Base-by-base conservation (phyloP, 2,329 filamentous ascomycete genomes). In the Gnomoniopsis sp. region DNA sequence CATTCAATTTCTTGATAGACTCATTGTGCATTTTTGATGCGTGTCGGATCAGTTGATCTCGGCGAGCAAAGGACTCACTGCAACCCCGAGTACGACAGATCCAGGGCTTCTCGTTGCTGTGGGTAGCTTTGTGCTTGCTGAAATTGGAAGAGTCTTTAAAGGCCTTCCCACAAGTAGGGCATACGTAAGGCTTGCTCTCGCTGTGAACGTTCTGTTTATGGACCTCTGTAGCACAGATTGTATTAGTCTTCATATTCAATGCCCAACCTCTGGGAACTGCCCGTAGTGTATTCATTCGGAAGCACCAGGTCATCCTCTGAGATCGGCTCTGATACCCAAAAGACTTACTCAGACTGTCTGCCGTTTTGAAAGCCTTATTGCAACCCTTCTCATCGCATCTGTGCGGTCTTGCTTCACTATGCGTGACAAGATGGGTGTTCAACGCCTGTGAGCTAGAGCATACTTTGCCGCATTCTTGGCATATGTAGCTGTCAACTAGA, bases 361-460 rank as follows among this genome's bases (percentile, higher is more conserved):
- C 14, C 3, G 44, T 41, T n/a, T 55, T 55, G 46, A 55, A 89
- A 0, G 76, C 74, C 67, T 85, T 85, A 22, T 69, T 72, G 63
- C 85, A 88, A 38, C 76, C 77, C 3, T 69, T 66, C 26, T 68
- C 69, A 11, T 72, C 68, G 67, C 87, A 90, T 44, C 77, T 72
- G 71, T 84, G 87, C 26, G 87, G 86, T 62, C 83, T 87, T 61
- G 84, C 81, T 43, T 85, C 84, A 0, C 85, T 87, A 66, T 90
- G 88, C 2, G 83, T 88, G 19, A 86, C 80, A 67, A 83, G 77
- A 65, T 90, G 88, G 67, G 89, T 87, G 46, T 84, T 81, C 7
- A 89, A 77, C 1, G 88, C 84, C 68, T 89, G 87, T 64, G 86
- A 83, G 2, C 86, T 86, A 0, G 87, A 88, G 65, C 89, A 85